Percentiles rank a stretch among this genome's conserved stretches.
Evolutionary conservation across 768 basidiomycete species (phyloP).

Genomic region (Cyathus striatus): DNA sequence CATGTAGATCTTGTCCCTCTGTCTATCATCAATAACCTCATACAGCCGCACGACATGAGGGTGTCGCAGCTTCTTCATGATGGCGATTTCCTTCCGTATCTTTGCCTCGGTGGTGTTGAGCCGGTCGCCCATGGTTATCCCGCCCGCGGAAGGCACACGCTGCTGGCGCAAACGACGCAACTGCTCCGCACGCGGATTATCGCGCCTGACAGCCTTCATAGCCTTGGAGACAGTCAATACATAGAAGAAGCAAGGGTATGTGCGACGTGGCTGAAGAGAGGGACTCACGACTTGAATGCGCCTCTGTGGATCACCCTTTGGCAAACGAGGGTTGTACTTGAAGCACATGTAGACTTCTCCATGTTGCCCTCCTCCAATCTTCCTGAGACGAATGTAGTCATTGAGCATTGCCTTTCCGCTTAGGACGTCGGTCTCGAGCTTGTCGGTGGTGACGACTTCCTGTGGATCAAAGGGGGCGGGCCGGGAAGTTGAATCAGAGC

Average conservation of each 20-base stretch:
- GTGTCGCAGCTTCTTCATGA: slow-evolving; percentile 96
- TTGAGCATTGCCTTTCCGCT: slow-evolving; percentile 57
- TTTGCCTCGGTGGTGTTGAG: slow-evolving; percentile 74
- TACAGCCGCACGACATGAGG: slow-evolving; percentile 84
- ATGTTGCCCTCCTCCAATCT: slow-evolving; percentile 86
- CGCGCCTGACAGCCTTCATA: slow-evolving; percentile 72
- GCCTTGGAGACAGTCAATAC: slow-evolving; percentile 39
- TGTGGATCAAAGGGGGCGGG: slow-evolving; percentile 28
- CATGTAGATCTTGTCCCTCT: slow-evolving; percentile 88
- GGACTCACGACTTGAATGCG: slow-evolving; percentile 39
- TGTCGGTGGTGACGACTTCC: slow-evolving; percentile 45
- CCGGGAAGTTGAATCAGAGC: slow-evolving; percentile 16
- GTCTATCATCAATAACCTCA: slow-evolving; percentile 93
- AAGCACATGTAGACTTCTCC: slow-evolving; percentile 81
- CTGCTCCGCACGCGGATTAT: slow-evolving; percentile 59
- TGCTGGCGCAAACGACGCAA: slow-evolving; percentile 27
- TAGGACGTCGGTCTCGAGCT: slow-evolving; percentile 25
- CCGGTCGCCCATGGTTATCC: slow-evolving; percentile 59
- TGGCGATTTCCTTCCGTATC: slow-evolving; percentile 91
- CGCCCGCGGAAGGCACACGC: slow-evolving; percentile 42
- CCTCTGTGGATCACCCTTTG: slow-evolving; percentile 30
- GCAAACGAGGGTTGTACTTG: slow-evolving; percentile 37
- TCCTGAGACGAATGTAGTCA: slow-evolving; percentile 74
- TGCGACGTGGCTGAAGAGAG: neutral
- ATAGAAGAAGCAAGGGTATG: slow-evolving; percentile 4